These are phyloP conservation scores for Dictyostelium purpureum DNA, from an alignment of 78 protist species.

Conservation along the genomic window DNA sequence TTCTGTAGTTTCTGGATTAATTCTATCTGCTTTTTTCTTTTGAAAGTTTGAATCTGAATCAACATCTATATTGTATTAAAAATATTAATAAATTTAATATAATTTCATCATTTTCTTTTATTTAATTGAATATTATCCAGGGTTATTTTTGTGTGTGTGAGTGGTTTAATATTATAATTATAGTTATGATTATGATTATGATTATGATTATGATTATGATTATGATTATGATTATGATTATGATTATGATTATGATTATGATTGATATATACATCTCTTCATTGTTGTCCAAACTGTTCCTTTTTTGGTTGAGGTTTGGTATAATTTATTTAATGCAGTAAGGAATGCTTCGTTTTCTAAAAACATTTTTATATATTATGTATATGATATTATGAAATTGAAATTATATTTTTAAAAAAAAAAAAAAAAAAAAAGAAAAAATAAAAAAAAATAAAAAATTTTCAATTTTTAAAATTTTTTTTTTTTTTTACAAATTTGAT, in stretches of 20 bases:
- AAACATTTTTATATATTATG: background rate
- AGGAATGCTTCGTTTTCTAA: conserved; percentile 41
- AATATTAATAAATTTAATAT: background rate
- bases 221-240: background rate
- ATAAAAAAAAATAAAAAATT: too few relatives aligned
- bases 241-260: background rate
- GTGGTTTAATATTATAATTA: background rate
- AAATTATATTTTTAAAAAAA: too few relatives aligned
- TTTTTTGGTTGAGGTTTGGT: background rate
- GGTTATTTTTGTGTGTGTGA: background rate
- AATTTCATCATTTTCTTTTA: background rate
- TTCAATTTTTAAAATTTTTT: too few relatives aligned
- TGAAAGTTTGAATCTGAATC: conserved; percentile 11
- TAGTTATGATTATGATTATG: background rate
- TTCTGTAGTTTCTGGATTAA: background rate
- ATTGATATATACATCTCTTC: conserved; percentile 35
- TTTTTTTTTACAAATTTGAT: too few relatives aligned
- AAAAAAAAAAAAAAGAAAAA: too few relatives aligned
- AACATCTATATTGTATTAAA: background rate
- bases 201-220: background rate
- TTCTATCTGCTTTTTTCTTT: conserved; percentile 3
- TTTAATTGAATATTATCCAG: background rate
- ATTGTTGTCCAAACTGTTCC: conserved; percentile 64
- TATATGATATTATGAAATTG: too few relatives aligned
- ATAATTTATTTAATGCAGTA: conserved; percentile 24